These are phyloP conservation scores for Diaporthe amygdali DNA, from an alignment of 2,329 filamentous ascomycete genomes.

Conservation along the genomic window DNA sequence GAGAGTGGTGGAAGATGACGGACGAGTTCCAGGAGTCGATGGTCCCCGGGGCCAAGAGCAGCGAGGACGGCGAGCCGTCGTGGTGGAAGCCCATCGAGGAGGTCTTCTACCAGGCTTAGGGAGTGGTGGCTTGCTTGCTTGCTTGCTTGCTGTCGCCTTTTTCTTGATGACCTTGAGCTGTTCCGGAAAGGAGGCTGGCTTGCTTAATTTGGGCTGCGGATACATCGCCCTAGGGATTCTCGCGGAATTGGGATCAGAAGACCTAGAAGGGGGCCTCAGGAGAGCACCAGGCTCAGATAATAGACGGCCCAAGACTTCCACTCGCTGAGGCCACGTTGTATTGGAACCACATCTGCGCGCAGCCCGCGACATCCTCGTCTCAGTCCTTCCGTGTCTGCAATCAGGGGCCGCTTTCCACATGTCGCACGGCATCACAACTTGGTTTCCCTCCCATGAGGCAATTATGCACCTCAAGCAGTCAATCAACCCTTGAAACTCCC, in stretches of 20 bases:
- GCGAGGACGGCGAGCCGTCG: constrained; percentile 61
- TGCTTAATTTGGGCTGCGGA: background rate
- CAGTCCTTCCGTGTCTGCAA: background rate
- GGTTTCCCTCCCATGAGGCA: background rate
- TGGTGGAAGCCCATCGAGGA: constrained; percentile 76
- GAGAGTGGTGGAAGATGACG: constrained; percentile 83
- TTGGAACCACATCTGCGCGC: background rate
- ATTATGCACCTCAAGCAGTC: background rate
- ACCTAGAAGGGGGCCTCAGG: background rate
- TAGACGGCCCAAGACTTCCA: background rate
- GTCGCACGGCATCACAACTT: background rate
- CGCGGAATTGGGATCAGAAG: background rate
- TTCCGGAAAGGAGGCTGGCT: background rate
- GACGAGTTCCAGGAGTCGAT: constrained; percentile 75
- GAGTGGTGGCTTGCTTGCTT: background rate
- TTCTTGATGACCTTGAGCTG: background rate
- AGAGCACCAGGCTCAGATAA: background rate
- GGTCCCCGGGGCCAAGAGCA: constrained; percentile 63
- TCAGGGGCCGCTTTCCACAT: background rate
- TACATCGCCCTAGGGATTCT: background rate
- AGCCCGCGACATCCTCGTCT: too few relatives aligned
- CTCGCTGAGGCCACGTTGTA: background rate
- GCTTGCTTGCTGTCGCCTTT: background rate
- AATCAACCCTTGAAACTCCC: constrained; percentile 31
- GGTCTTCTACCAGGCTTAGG: constrained; percentile 65